phyloP scores from a whole-genome alignment of 140 eudicot genomes.

The Flaveria floridana region DNA sequence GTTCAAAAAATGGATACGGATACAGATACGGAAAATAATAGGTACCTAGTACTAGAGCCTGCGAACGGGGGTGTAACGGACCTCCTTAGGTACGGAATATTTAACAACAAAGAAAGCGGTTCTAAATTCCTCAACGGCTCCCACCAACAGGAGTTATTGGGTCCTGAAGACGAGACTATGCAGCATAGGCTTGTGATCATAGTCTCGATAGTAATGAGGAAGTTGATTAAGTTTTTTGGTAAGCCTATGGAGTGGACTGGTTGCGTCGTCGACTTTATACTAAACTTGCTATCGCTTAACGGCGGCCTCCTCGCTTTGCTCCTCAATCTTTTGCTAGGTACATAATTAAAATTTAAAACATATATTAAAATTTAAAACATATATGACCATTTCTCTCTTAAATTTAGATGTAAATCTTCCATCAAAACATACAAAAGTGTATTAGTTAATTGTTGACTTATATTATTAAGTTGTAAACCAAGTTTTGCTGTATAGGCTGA shows the following conservation, averaged over 20 bases:
- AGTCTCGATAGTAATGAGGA: constrained; percentile 66
- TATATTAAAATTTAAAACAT: too few relatives aligned
- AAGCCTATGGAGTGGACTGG: constrained; percentile 80
- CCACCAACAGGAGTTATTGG: background rate
- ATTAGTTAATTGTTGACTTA: too few relatives aligned
- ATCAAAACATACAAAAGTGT: too few relatives aligned
- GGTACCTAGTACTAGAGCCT: background rate
- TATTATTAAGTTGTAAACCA: too few relatives aligned
- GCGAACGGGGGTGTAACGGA: background rate
- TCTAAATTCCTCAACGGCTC: background rate
- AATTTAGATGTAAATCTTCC: too few relatives aligned
- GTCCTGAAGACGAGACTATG: constrained; percentile 4
- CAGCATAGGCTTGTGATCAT: constrained; percentile 75
- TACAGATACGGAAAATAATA: too few relatives aligned
- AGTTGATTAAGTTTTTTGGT: constrained; percentile 51
- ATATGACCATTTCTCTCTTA: too few relatives aligned
- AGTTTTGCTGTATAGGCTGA: too few relatives aligned
- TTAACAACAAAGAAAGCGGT: background rate
- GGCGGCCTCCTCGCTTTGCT: constrained; percentile 47
- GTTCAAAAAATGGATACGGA: too few relatives aligned
- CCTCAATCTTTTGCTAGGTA: constrained; percentile 51
- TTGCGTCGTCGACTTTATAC: constrained; percentile 56
- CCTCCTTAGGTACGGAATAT: background rate
- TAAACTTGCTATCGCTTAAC: constrained; percentile 69
- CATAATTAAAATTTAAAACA: too few relatives aligned